A percentile compares a stretch with the other conserved stretches of the same genome.
These are phyloP conservation scores for Erucastrum elatum DNA, from an alignment of 345 rosid species.

Conservation along the genomic window DNA sequence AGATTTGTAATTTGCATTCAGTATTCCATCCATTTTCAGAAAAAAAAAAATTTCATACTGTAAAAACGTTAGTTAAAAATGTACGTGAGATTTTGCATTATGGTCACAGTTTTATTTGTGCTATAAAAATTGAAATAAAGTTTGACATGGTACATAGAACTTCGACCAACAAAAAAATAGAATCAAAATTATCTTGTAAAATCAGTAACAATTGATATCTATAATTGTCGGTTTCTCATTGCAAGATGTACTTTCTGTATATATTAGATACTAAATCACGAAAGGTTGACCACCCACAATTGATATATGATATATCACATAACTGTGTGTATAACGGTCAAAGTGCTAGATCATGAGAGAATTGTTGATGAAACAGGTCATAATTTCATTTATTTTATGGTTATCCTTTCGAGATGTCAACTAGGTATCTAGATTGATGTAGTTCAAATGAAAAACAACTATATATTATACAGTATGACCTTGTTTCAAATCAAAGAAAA, in stretches of 20 bases:
- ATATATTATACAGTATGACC: neutral
- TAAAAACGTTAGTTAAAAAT: neutral
- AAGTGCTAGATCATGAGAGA: constrained; percentile 11
- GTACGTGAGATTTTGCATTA: neutral
- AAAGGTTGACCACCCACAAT: constrained; percentile 29
- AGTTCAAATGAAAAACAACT: constrained; percentile 20
- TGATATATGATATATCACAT: constrained; percentile 14
- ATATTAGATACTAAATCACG: constrained; percentile 8
- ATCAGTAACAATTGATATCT: neutral
- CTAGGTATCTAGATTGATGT: constrained; percentile 14
- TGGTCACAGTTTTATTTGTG: neutral
- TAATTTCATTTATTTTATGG: constrained; percentile 13
- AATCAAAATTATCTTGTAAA: neutral
- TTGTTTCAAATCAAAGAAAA: neutral
- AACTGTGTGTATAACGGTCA: constrained; percentile 24
- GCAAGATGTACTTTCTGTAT: constrained; percentile 7
- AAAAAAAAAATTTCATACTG: neutral
- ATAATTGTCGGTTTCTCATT: constrained; percentile 6
- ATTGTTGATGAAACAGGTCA: constrained; percentile 30
- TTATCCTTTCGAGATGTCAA: constrained; percentile 32
- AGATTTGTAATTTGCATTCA: neutral
- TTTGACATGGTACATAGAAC: neutral
- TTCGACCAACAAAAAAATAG: neutral
- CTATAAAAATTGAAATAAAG: neutral
- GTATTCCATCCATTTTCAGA: neutral